These are phyloP conservation scores for Ogataea corticis DNA, from an alignment of 805 yeast genomes.

Conservation along the genomic window DNA sequence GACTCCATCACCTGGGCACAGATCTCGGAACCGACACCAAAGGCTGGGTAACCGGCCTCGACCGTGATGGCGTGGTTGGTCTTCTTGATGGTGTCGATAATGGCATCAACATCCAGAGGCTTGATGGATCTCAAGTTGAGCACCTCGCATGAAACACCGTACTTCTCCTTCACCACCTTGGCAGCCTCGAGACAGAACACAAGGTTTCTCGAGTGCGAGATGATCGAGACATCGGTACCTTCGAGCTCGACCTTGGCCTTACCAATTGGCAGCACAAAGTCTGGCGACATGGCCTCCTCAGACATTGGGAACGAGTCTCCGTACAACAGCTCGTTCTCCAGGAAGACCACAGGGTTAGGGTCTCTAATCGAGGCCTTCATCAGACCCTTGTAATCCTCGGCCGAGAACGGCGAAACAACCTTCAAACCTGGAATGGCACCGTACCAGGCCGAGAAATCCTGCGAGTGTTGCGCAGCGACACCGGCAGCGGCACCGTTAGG, in stretches of 20 bases:
- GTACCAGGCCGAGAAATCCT: slow-evolving; percentile 97
- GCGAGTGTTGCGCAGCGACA: slow-evolving; percentile 99
- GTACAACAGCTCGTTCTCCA: slow-evolving; percentile 94
- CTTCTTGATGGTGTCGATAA: slow-evolving; percentile 87
- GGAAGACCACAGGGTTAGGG: slow-evolving; percentile 95
- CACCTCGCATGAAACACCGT: slow-evolving; percentile 90
- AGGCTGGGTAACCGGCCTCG: slow-evolving; percentile 97
- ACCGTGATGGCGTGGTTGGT: slow-evolving; percentile 95
- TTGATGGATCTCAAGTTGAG: slow-evolving; percentile 94
- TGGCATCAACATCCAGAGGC: slow-evolving; percentile 89
- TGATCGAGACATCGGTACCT: slow-evolving; percentile 88
- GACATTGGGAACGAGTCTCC: slow-evolving; percentile 88
- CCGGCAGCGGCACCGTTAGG: slow-evolving; percentile 99
- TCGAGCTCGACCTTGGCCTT: slow-evolving; percentile 92
- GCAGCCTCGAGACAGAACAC: slow-evolving; percentile 88
- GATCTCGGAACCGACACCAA: slow-evolving; percentile 98
- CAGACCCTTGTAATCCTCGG: slow-evolving; percentile 95
- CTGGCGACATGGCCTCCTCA: slow-evolving; percentile 86
- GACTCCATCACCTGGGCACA: slow-evolving; percentile 98
- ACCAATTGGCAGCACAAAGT: slow-evolving; percentile 90
- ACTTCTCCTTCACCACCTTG: slow-evolving; percentile 74
- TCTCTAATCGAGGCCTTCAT: slow-evolving; percentile 96
- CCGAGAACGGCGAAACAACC: slow-evolving; percentile 92
- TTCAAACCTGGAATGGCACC: slow-evolving; percentile 97
- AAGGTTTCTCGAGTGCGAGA: slow-evolving; percentile 91